Base-by-base conservation (phyloP, 106 monocot genomes). In the Dactylorhiza incarnata region DNA sequence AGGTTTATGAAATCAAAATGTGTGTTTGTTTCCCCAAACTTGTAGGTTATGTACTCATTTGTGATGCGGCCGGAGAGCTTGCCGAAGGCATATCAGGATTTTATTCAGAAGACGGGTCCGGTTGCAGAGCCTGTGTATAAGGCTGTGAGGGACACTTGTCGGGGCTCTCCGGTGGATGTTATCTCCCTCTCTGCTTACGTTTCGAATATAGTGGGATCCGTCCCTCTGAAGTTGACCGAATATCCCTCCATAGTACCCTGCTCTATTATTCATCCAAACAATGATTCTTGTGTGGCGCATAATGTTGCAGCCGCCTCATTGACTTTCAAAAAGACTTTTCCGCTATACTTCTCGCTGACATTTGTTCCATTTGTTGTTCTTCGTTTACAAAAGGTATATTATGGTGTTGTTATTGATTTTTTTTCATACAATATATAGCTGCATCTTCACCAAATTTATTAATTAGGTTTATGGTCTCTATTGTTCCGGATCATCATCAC, bases 31-130 rank as follows among this genome's bases (percentile, higher is more conserved):
- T 51, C 43, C 11, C 4, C 25, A 47, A 16, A 71, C 29, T 81
- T 87, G 74, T 84, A 99, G 97, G 88, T 99, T 25, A 99, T 99
- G 97, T 99, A 99, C 85, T 89, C 91, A 23, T 99, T 99, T 85
- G 89, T 99, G 46, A 99, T 99, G 97, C 78, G 94, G 6, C 97
- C 97, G 72, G 97, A 99, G 76, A 91, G 89, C 78, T 86, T 99
- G 82, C 97, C 97, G 72, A 99, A 88, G 86, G 77, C 97, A 67
- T 99, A 99, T 78, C 91, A 94, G 78, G 94, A 99, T 81, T 99
- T 99, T 81, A 99, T 99, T 81, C 94, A 84, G 48, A 99, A 94
- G 81, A 99, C 97, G 47, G 97, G 97, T 74, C 97, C 97, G 51
- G 97, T 94, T 83, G 88, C 87, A 75, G 88, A 83, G 49, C 86